Conservation (phyloP, 768 basidiomycete genomes). For the Clathrus columnatus region DNA sequence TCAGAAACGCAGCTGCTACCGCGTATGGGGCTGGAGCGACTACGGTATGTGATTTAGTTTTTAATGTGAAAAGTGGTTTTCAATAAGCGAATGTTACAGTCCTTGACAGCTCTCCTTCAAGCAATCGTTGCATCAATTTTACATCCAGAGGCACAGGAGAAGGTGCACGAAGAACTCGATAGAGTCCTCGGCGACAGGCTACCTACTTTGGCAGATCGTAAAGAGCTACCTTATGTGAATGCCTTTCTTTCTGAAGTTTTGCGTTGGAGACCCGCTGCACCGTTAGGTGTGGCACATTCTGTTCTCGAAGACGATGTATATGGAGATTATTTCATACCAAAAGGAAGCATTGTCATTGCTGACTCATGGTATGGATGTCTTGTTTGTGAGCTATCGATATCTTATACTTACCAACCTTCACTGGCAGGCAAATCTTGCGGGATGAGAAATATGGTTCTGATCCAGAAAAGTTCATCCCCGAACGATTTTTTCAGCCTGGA, state of each 20-base stretch:
- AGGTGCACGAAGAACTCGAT: conserved; percentile 29
- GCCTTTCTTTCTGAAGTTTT: conserved; percentile 26
- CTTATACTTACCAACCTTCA: background rate
- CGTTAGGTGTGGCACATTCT: conserved; percentile 21
- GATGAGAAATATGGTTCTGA: conserved; percentile 17
- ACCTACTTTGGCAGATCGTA: conserved; percentile 19
- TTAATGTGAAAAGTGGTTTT: too few species aligned
- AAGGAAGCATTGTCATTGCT: conserved; percentile 15
- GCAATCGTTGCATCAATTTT: too few species aligned
- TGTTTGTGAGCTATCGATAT: background rate
- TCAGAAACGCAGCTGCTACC: conserved; percentile 30
- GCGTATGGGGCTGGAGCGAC: conserved; percentile 36
- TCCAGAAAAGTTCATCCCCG: conserved; percentile 17
- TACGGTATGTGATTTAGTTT: conserved; percentile 23
- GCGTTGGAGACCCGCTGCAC: conserved; percentile 6
- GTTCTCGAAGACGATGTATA: conserved; percentile 15
- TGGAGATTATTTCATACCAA: conserved; percentile 18
- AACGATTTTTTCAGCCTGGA: conserved; percentile 13
- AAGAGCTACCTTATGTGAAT: conserved; percentile 20
- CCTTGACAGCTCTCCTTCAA: too few species aligned
- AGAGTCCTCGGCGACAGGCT: conserved; percentile 28
- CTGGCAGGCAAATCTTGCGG: conserved; percentile 17
- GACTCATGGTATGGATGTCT: conserved; percentile 16
- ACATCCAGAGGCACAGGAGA: conserved; percentile 23
- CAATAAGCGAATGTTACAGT: too few species aligned